Percentiles rank a stretch among this genome's conserved stretches.
Conservation (phyloP, 2,329 filamentous ascomycete genomes). For the Chaetomium sp. region DNA sequence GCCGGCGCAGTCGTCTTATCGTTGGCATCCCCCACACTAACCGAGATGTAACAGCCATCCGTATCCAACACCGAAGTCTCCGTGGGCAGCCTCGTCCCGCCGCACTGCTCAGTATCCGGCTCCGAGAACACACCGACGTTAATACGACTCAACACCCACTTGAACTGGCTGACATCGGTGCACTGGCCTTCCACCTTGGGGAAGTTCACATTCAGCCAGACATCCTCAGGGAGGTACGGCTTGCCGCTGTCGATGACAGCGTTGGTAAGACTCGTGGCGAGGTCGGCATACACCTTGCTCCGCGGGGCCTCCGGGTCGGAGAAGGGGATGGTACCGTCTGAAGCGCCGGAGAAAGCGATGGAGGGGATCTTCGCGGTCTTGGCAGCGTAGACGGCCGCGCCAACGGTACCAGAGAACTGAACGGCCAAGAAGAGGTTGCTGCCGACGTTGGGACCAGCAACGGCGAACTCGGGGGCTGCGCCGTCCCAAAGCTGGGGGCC, state of each 20-base stretch:
- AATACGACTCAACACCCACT: constrained; percentile 59
- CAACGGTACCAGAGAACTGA: constrained; percentile 61
- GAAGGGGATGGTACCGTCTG: constrained; percentile 46
- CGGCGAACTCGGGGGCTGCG: constrained; percentile 53
- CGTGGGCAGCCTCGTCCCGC: constrained; percentile 47
- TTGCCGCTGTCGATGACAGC: constrained; percentile 48
- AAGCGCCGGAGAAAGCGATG: constrained; percentile 60
- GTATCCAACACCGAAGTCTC: constrained; percentile 48
- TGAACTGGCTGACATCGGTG: constrained; percentile 46
- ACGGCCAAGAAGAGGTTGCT: constrained; percentile 51
- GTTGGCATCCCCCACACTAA: constrained; percentile 55
- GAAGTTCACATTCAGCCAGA: constrained; percentile 66
- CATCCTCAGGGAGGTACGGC: constrained; percentile 55
- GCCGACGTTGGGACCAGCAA: constrained; percentile 57
- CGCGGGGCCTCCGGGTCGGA: constrained; percentile 44
- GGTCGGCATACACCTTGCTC: constrained; percentile 56
- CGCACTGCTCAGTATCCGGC: constrained; percentile 54
- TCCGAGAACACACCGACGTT: constrained; percentile 46
- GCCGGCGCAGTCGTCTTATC: constrained; percentile 55
- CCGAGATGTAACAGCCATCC: constrained; percentile 52
- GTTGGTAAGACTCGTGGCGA: constrained; percentile 53
- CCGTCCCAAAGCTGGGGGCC: constrained; percentile 47
- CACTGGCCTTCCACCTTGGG: constrained; percentile 47
- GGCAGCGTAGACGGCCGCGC: constrained; percentile 54
- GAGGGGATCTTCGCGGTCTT: constrained; percentile 50